phyloP scores from a whole-genome alignment of 106 monocot species.

The Chionographis japonica region DNA sequence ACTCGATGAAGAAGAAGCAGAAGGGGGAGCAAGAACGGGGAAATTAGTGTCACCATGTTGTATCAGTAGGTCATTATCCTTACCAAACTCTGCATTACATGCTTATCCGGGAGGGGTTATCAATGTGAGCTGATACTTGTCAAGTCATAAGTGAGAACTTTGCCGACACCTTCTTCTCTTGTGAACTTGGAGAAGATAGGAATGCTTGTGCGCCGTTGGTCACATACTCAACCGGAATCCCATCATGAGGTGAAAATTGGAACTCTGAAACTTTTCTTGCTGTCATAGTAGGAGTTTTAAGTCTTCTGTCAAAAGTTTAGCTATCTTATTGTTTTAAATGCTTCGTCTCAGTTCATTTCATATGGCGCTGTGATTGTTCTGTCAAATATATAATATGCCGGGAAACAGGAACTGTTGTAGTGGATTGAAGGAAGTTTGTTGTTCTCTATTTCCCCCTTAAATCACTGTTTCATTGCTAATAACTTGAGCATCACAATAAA shows the following conservation, averaged over 20 bases:
- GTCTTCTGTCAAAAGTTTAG: not conserved
- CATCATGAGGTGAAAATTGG: conserved; percentile 26
- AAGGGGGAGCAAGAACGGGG: not conserved
- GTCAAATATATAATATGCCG: conserved; percentile 11
- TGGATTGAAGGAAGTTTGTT: conserved; percentile 8
- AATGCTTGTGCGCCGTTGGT: not conserved
- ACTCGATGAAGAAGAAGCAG: too few species aligned
- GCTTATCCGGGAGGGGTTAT: too few species aligned
- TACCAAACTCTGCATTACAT: not conserved
- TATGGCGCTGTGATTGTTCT: conserved; percentile 9
- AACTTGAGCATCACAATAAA: not conserved
- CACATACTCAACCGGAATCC: not conserved
- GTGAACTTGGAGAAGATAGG: not conserved
- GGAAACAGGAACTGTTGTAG: conserved; percentile 24
- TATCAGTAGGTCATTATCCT: not conserved
- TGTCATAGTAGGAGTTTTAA: not conserved
- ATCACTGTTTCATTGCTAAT: conserved; percentile 20
- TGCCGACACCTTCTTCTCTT: too few species aligned
- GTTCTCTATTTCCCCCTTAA: conserved; percentile 1
- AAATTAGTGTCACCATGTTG: not conserved
- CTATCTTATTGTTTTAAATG: not conserved
- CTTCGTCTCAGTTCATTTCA: conserved; percentile 4
- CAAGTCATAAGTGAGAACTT: too few species aligned
- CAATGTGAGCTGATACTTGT: too few species aligned
- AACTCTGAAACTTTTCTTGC: conserved; percentile 7